Percentiles rank a stretch among this genome's conserved stretches.
phyloP scores from a whole-genome alignment of 192 early-diverging fungal species.

The Backusella parvicylindrica region DNA sequence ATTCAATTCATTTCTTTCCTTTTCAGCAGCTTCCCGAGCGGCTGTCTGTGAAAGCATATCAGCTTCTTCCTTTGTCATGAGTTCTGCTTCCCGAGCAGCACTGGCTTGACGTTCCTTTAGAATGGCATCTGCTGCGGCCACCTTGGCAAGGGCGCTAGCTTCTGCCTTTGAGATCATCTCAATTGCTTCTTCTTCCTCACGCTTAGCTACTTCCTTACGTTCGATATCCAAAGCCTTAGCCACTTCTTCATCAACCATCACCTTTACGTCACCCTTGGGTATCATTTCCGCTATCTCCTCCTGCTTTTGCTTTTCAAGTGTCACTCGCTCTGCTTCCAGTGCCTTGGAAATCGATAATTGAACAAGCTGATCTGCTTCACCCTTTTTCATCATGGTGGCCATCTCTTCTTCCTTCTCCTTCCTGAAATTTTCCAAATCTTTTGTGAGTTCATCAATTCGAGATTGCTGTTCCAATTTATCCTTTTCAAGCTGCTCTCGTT shows the following conservation, averaged over 20 bases:
- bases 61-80: conserved; percentile 6
- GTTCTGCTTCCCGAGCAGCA: not conserved
- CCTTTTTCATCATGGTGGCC: not conserved
- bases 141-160: conserved; percentile 25
- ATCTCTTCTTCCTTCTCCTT: not conserved
- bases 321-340: not conserved
- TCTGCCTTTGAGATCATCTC: conserved; percentile 28
- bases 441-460: not conserved
- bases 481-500: not conserved
- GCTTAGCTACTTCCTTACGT: not conserved
- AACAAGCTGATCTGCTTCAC: not conserved
- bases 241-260: not conserved
- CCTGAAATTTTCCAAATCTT: not conserved
- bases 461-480: not conserved
- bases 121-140: conserved; percentile 26
- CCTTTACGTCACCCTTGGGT: not conserved
- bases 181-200: not conserved
- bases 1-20: not conserved
- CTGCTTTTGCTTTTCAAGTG: not conserved
- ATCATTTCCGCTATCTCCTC: not conserved
- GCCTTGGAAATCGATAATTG: not conserved
- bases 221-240: not conserved
- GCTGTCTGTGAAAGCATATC: not conserved
- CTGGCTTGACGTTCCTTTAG: conserved; percentile 20
- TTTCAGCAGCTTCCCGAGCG: not conserved